Evolutionary conservation across 768 basidiomycete species (phyloP), one percentile per base, ranked within the genome.

Genomic region (Auricularia cornea): DNA sequence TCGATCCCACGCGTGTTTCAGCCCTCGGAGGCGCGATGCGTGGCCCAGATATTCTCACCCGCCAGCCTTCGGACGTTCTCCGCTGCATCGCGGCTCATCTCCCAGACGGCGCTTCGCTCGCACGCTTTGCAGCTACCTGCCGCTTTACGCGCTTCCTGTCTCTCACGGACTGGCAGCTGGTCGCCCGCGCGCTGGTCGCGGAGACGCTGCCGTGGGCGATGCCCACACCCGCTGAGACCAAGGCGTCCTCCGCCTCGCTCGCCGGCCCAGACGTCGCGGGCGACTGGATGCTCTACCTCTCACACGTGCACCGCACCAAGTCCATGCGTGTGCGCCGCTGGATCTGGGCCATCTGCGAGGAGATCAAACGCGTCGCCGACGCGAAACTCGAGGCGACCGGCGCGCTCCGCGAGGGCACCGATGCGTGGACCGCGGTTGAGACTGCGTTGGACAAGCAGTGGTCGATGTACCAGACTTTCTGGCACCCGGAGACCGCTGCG

Each of bases 211-310:
- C 65, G 20, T 73, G 71, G 72, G 70, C 72, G 2, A 60, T 70
- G 10, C 71, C 72, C 10, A 38, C 66, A 4, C 26, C 44, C 16
- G 16, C 14, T 2, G 72, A 73, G 60, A 64, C 67, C 44, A 61
- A 51, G 18, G n/a, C 51, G 8, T 65, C 59, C 30, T 23, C 44
- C 23, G 48, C 26, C 2, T 30, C 54, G 14, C 30, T 30, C 26
- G 48, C 35, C 18, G 41, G 54, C 20, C 52, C 56, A 54, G 65
- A 63, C 11, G 56, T 61, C 18, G 35, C 61, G n/a, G 72, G 59
- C 8, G 72, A 73, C 63, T 73, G 72, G 72, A 51, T 66, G 30
- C 68, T 71, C 16, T 73, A 73, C 52, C 65, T 73, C 18, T 64
- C 51, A 23, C 66, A 68, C n/a, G 65, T 72, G 38, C 70, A 73